phyloP scores from a whole-genome alignment of 2,329 filamentous ascomycete genomes.

The Monosporascus sp. region DNA sequence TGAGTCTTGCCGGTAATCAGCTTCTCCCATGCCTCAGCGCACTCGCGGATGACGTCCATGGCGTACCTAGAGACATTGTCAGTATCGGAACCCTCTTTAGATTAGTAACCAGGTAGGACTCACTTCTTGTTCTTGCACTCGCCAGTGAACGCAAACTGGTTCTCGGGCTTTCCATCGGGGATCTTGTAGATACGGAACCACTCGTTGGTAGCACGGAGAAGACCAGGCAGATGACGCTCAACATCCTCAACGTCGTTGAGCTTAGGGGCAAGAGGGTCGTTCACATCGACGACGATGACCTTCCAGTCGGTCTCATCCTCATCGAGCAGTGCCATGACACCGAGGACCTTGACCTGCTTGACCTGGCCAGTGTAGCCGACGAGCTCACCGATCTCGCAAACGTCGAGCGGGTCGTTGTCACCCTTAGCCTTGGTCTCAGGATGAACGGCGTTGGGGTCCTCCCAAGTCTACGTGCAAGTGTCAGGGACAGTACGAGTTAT shows the following conservation, averaged over 20 bases:
- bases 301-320: constrained; percentile 99
- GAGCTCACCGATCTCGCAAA: constrained; percentile 98
- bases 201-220: constrained; percentile 96
- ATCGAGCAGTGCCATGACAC: constrained; percentile 97
- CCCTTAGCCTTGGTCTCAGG: constrained; percentile 99
- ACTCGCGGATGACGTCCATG: constrained; percentile 92
- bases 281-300: constrained; percentile 98
- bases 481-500: constrained; percentile 6
- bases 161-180: constrained; percentile 99
- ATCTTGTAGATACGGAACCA: constrained; percentile 99
- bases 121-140: constrained; percentile 99
- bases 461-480: constrained; percentile 71
- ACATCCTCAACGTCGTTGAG: constrained; percentile 99
- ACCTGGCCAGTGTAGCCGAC: constrained; percentile 94
- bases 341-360: constrained; percentile 99
- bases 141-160: constrained; percentile 99
- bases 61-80: constrained; percentile 61
- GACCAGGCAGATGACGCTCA: constrained; percentile 93
- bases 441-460: constrained; percentile 93
- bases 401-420: constrained; percentile 98
- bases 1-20: constrained; percentile 86
- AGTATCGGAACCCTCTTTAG: constrained; percentile 10
- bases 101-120: constrained; percentile 18
- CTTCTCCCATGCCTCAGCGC: constrained; percentile 94
- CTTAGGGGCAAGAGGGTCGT: constrained; percentile 93